Evolutionary conservation across 1,284 basidiomycete species (phyloP).

Genomic region (Austroboletus novae-zelandiae): DNA sequence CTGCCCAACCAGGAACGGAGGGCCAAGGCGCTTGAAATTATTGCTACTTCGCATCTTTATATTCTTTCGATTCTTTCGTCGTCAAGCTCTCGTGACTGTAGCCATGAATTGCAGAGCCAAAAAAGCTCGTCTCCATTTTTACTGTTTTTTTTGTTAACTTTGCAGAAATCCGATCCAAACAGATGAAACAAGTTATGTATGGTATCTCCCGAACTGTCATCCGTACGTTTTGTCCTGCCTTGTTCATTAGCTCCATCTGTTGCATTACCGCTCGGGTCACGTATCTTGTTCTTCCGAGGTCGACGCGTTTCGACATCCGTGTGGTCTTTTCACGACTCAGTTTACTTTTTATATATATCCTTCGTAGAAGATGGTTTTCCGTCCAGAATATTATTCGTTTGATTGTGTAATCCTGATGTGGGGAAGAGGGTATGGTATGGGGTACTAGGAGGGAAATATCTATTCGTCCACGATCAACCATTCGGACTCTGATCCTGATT

Average conservation of each 20-base stretch:
- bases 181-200: slow-evolving; percentile 31
- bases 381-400: slow-evolving; percentile 30
- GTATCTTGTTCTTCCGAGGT: slow-evolving; percentile 20
- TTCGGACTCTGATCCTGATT: slow-evolving; percentile 80
- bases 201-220: no score
- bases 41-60: slow-evolving; percentile 28
- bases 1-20: slow-evolving; percentile 58
- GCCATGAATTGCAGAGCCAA: slow-evolving; percentile 27
- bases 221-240: slow-evolving; percentile 15
- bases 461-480: slow-evolving; percentile 66
- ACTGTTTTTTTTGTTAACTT: slow-evolving; percentile 18
- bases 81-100: slow-evolving; percentile 33
- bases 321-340: slow-evolving; percentile 20
- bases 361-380: slow-evolving; percentile 29
- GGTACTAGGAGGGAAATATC: slow-evolving; percentile 11
- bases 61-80: slow-evolving; percentile 26
- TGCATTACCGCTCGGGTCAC: slow-evolving; percentile 17
- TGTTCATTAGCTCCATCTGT: slow-evolving; percentile 22
- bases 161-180: slow-evolving; percentile 27
- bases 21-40: slow-evolving; percentile 56
- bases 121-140: slow-evolving; percentile 18
- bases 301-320: slow-evolving; percentile 12
- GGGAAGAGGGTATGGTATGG: slow-evolving; percentile 24
- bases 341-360: slow-evolving; percentile 27
- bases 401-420: slow-evolving; percentile 5